Percentiles rank a stretch among this genome's conserved stretches.
Evolutionary conservation across 2,329 filamentous ascomycete genomes (phyloP).

Genomic region (Cercospora sojina): DNA sequence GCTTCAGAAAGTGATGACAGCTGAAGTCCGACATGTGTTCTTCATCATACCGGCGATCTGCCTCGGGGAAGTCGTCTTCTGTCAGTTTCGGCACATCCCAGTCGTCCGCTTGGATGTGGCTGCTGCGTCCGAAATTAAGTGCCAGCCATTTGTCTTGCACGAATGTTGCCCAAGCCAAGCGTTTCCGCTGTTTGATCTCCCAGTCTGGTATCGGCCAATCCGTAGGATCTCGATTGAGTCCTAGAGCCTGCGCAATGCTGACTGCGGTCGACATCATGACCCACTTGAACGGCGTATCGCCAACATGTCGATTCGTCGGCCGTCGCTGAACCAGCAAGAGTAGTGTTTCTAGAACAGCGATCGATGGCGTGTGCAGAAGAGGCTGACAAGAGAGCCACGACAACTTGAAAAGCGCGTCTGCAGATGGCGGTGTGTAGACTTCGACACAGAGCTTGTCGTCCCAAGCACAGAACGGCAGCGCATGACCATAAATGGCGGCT

Average conservation of each 20-base stretch:
- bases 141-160: conserved; percentile 66
- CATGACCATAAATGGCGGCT: conserved; percentile 47
- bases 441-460: conserved; percentile 43
- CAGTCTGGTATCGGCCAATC: conserved; percentile 62
- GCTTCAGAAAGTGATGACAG: conserved; percentile 50
- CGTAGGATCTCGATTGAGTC: conserved; percentile 61
- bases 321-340: conserved; percentile 37
- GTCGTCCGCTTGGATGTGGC: conserved; percentile 54
- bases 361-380: conserved; percentile 35
- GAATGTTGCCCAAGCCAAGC: conserved; percentile 64
- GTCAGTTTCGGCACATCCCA: conserved; percentile 55
- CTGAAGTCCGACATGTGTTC: conserved; percentile 20
- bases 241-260: conserved; percentile 59
- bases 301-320: conserved; percentile 38
- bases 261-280: conserved; percentile 42
- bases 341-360: conserved; percentile 36
- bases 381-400: conserved; percentile 36
- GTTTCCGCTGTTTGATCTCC: conserved; percentile 61
- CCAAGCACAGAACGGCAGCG: conserved; percentile 47
- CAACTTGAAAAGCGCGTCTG: conserved; percentile 36
- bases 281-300: conserved; percentile 39
- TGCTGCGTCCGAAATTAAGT: conserved; percentile 58
- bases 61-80: conserved; percentile 46
- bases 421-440: conserved; percentile 37
- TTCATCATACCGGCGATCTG: conserved; percentile 24